Evolutionary conservation across 2,329 filamentous ascomycete genomes (phyloP).

Genomic region (Colletotrichum sp.): DNA sequence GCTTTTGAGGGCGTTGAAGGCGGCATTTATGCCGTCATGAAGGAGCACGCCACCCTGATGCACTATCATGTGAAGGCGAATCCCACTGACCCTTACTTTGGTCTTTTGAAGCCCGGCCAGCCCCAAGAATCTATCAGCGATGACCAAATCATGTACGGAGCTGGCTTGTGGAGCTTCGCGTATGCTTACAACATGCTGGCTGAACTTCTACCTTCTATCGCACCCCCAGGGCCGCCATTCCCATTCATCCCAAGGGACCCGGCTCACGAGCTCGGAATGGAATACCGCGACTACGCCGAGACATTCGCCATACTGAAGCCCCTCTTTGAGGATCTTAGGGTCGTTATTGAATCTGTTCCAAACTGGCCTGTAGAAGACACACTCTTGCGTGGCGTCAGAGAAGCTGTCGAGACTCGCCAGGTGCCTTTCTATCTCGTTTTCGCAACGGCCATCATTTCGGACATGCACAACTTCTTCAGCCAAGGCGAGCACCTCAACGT

Average conservation of each 20-base stretch:
- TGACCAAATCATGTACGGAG: not conserved
- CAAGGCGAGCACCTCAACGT: not conserved
- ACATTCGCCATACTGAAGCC: not conserved
- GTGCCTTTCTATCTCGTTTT: conserved; percentile 43
- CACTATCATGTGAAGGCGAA: not conserved
- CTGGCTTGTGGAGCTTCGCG: not conserved
- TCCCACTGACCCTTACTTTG: not conserved
- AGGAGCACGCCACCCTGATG: not conserved
- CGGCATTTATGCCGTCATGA: not conserved
- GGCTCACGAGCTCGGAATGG: not conserved
- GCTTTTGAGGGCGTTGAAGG: not conserved
- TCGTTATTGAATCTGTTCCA: conserved; percentile 19
- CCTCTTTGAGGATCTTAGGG: not conserved
- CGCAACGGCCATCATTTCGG: conserved; percentile 44
- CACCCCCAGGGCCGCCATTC: not conserved
- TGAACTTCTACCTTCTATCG: not conserved
- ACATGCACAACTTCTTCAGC: conserved; percentile 28
- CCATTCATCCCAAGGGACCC: not conserved
- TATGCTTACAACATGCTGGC: not conserved
- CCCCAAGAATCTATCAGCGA: not conserved
- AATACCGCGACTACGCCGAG: not conserved
- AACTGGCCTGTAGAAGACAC: conserved; percentile 40
- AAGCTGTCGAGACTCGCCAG: conserved; percentile 31
- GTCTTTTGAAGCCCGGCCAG: not conserved
- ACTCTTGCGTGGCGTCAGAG: conserved; percentile 37